Evolutionary conservation across 352 stramenopile species (phyloP), one percentile per base, ranked within the genome.

Genomic region (Pythium sukuiense): DNA sequence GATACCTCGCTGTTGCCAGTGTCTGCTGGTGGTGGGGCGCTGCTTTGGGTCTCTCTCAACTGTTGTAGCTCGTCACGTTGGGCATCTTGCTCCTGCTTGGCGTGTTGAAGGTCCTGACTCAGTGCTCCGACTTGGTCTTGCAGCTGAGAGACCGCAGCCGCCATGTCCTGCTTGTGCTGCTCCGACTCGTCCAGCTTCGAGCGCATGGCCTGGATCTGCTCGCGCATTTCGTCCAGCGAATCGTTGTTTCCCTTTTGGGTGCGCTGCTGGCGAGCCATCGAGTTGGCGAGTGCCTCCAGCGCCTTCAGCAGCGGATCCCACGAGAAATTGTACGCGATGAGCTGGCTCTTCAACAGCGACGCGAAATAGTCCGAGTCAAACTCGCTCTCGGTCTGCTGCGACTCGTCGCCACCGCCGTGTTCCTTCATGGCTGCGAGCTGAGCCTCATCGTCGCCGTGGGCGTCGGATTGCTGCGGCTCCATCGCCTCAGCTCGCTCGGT

Each of bases 271-370:
- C 74, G 79, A 7, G 72, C 71, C 59, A 90, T 79, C 12, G 82
- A 85, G 7, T 59, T 54, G 3, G 80, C 81, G 16, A 95, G 67
- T 46, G 80, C 67, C 62, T 87, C 73, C 1, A 95, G 71, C 12
- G 80, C 80, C 55, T 88, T 85, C 52, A 87, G 72, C 14, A 95
- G 61, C 30, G 86, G 86, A 35, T 89, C 81, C 82, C 85, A 90
- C 54, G 86, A 87, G 27, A 90, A 65, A 26, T 66, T 89, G 70
- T 90, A 92, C 55, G 81, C 69, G 33, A 93, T 86, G 8, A 95
- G 59, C 24, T 90, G 79, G 26, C 81, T 77, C 57, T 89, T 71
- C 57, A 95, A 76, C 55, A 93, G 46, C 9, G 72, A 76, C 11
- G 76, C 77, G 49, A 93, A 93, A 13, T 68, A 20, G n/a, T 82